Evolutionary conservation across 1,139 yeast genomes (phyloP).

Genomic region (Yamadazyma diospyri): DNA sequence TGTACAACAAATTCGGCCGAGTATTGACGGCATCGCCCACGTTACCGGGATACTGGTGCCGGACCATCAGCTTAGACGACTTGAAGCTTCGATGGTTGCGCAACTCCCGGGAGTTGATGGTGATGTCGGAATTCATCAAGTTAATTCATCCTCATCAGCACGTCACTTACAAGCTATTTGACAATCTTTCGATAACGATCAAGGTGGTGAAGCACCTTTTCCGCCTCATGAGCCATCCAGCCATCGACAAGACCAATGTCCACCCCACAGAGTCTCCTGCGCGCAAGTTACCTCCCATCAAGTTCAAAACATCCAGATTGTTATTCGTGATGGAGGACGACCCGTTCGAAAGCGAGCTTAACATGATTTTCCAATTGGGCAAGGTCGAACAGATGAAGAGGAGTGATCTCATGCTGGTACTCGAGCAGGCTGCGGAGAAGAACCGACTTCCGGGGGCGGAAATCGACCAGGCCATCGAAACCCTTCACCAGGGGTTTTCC

Average conservation of each 20-base stretch:
- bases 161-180: conserved; percentile 59
- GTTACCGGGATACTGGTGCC: conserved; percentile 44
- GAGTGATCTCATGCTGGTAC: conserved; percentile 51
- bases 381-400: conserved; percentile 66
- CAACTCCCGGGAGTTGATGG: conserved; percentile 16
- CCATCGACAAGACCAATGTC: conserved; percentile 20
- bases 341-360: conserved; percentile 78
- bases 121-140: conserved; percentile 22
- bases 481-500: conserved; percentile 21
- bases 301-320: conserved; percentile 46
- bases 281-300: conserved; percentile 49
- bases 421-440: conserved; percentile 33
- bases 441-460: conserved; percentile 7
- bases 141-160: conserved; percentile 50
- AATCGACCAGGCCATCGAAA: conserved; percentile 11
- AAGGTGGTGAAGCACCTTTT: conserved; percentile 56
- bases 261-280: conserved; percentile 42
- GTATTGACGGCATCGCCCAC: conserved; percentile 55
- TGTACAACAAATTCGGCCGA: conserved; percentile 37
- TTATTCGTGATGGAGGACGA: conserved; percentile 68
- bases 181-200: conserved; percentile 51
- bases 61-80: conserved; percentile 45
- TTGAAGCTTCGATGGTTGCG: conserved; percentile 19
- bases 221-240: conserved; percentile 35
- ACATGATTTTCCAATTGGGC: conserved; percentile 76